phyloP scores from a whole-genome alignment of 2,329 filamentous ascomycete genomes.

The Fusarium sp. region DNA sequence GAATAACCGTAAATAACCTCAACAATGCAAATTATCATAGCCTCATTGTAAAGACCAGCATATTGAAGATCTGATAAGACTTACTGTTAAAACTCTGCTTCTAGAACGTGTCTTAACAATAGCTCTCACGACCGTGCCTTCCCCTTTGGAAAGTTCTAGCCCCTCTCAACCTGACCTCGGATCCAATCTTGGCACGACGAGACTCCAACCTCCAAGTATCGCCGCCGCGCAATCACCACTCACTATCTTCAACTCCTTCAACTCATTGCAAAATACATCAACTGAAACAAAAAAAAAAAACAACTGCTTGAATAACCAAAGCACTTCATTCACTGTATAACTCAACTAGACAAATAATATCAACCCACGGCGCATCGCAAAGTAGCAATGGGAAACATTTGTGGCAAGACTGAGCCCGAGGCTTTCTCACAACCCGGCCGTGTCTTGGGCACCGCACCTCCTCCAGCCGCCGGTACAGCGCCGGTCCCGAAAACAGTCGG shows the following conservation, averaged over 20 bases:
- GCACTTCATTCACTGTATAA: neutral
- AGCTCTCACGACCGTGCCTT: neutral
- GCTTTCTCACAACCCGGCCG: constrained; percentile 79
- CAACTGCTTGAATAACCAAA: neutral
- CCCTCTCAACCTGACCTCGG: constrained; percentile 25
- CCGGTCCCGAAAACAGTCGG: constrained; percentile 65
- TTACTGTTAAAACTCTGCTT: neutral
- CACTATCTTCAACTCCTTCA: constrained; percentile 1
- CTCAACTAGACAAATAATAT: neutral
- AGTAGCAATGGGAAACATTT: constrained; percentile 83
- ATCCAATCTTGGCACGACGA: constrained; percentile 24
- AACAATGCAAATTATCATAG: neutral
- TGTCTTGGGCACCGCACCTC: constrained; percentile 68
- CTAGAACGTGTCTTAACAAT: neutral
- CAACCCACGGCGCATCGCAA: neutral
- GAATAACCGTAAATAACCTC: neutral
- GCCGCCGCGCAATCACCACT: constrained; percentile 3
- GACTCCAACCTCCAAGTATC: constrained; percentile 21
- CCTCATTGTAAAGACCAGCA: neutral
- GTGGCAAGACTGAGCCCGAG: constrained; percentile 79
- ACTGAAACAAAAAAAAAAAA: neutral
- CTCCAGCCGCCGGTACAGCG: constrained; percentile 60
- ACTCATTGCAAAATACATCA: neutral
- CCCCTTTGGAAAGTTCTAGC: neutral
- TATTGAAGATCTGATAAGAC: neutral